Evolutionary conservation across 257 asterid species (phyloP), one percentile per base, ranked within the genome.

Genomic region (Striga asiatica): DNA sequence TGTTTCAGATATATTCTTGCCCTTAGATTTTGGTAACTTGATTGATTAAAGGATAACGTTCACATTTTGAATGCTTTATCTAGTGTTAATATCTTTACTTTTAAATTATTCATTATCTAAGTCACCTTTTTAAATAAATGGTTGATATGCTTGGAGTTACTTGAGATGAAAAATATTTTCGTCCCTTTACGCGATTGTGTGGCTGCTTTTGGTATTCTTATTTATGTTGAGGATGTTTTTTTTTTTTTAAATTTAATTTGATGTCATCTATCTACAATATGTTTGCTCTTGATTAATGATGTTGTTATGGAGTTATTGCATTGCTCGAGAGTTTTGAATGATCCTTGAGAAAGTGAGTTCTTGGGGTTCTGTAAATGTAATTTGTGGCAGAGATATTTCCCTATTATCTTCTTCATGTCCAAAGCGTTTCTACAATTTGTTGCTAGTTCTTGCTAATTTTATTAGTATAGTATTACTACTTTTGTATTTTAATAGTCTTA

Each of bases 351-450:
- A 31, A 25, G 37, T 7, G 42, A 35, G 37, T 20, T 13, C 16
- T 43, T 47, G 39, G 13, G 11, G 5, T 22, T 27, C 53, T 35
- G 19, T 54, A 16, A 19, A 29, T 4, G 16, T 64, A 32, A 50
- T 28, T 17, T 32, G 23, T n/a, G n/a, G n/a, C n/a, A n/a, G 45
- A 29, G 21, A 49, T 22, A 9, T 13, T 46, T 28, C 23, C 60
- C 48, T 17, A n/a, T 49, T 42, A 18, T 54, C 11, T 58, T 61
- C 63, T 65, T 56, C 52, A 39, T 62, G 35, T 37, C 47, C 6
- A 27, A 19, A 45, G 49, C 27, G 34, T 21, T 47, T 32, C 35
- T 24, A 27, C 32, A 27, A 2, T 27, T 27, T 55, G 22, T 57
- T 9, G 19, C 47, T n/a, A n/a, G n/a, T n/a, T n/a, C 11, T 10